phyloP scores from a whole-genome alignment of 192 early-diverging fungal genomes.

The Mortierella antarctica region DNA sequence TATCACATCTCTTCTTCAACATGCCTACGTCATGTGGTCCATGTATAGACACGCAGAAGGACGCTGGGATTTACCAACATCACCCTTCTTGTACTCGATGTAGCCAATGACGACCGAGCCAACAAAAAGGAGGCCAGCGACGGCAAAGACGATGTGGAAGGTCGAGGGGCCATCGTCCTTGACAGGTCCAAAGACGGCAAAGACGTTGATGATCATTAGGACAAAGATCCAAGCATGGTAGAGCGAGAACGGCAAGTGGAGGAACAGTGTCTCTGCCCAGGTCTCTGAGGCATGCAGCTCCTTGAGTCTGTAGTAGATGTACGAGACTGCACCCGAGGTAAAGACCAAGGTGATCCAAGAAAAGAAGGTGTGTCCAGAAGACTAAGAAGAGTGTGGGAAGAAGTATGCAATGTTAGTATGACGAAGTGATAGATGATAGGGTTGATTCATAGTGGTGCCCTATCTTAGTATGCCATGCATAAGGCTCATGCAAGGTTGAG shows the following conservation, averaged over 20 bases:
- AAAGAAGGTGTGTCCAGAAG: slow-evolving; percentile 61
- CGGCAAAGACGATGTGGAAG: slow-evolving; percentile 57
- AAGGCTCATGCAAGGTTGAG: not conserved
- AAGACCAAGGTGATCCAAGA: slow-evolving; percentile 67
- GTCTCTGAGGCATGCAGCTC: slow-evolving; percentile 41
- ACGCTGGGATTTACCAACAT: slow-evolving; percentile 53
- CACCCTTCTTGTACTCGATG: slow-evolving; percentile 68
- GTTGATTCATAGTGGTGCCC: too few relatives aligned
- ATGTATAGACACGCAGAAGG: not conserved
- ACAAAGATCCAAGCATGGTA: slow-evolving; percentile 76
- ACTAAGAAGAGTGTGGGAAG: slow-evolving; percentile 10
- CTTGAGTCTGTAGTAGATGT: slow-evolving; percentile 65
- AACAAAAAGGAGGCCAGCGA: slow-evolving; percentile 65
- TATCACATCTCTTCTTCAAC: not conserved
- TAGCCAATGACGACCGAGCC: slow-evolving; percentile 67
- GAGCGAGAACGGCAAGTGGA: slow-evolving; percentile 76
- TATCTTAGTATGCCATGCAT: not conserved
- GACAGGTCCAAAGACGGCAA: slow-evolving; percentile 66
- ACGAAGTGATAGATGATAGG: not conserved
- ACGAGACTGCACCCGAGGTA: slow-evolving; percentile 65
- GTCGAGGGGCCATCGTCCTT: slow-evolving; percentile 55
- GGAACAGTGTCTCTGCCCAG: slow-evolving; percentile 58
- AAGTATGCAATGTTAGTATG: not conserved
- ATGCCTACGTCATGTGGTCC: not conserved
- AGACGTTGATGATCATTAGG: slow-evolving; percentile 66